Evolutionary conservation across 2,329 filamentous ascomycete genomes (phyloP).

Genomic region (Xylaria sp.): DNA sequence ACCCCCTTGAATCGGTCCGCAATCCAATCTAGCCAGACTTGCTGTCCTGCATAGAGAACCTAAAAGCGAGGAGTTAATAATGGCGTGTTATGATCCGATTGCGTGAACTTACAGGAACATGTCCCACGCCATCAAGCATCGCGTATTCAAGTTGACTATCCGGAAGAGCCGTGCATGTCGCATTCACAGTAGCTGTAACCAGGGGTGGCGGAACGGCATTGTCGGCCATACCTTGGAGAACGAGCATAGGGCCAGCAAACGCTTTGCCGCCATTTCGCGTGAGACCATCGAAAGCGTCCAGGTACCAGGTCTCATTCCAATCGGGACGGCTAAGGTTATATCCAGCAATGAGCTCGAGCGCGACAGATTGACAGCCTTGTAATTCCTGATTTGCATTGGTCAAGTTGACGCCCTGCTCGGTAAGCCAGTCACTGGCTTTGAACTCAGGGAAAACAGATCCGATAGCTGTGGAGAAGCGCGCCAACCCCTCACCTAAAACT

Average conservation of each 20-base stretch:
- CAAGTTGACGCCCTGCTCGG: background rate
- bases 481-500: background rate
- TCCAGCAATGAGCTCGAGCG: slow-evolving; percentile 1
- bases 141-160: background rate
- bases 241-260: slow-evolving; percentile 1
- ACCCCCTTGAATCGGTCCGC: background rate
- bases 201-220: background rate
- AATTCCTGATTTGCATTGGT: slow-evolving; percentile 1
- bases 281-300: background rate
- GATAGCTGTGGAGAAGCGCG: background rate
- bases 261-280: background rate
- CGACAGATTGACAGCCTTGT: background rate
- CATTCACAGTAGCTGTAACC: background rate
- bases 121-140: background rate
- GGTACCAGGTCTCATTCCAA: background rate
- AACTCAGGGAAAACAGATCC: background rate
- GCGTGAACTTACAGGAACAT: slow-evolving; percentile 1
- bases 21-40: slow-evolving; percentile 2
- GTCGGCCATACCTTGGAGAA: background rate
- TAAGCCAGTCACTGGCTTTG: background rate
- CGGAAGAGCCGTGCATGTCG: background rate
- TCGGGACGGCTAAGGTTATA: background rate
- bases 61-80: background rate
- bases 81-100: background rate
- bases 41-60: background rate